Evolutionary conservation across 371 early-diverging fungal species (phyloP), one percentile per base, ranked within the genome.

Genomic region (Mucor plumbeus): DNA sequence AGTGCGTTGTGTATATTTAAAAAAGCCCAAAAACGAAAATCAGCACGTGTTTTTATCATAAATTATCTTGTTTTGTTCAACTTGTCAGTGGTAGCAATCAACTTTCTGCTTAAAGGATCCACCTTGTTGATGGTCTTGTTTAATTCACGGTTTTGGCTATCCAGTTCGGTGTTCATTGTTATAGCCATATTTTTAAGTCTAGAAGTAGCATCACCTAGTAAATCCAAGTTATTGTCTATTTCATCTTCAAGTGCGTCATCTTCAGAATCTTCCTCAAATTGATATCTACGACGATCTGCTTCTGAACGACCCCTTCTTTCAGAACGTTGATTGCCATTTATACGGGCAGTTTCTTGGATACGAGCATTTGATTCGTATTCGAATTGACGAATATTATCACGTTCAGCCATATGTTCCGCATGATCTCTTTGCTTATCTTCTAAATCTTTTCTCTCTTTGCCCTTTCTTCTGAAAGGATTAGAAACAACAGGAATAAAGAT

Each of bases 191-290:
- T 85, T 83, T 90, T 92, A 56, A 95, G 75, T 47, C 90, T 69
- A 11, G 81, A 77, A n/a, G 91, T 68, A 14, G 88, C 85, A 59
- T 72, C 75, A 38, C 89, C 82, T 38, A 95, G 77, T 65, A 87
- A 70, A 70, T 91, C 88, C 72, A 95, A 65, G 71, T 95, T 95
- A 9, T 68, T 57, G 74, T 95, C 90, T 69, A 95, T 90, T 69
- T 95, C 95, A 64, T 88, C 81, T 76, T 95, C 95, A n/a, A 87
- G 61, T 2, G 81, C 84, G 61, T 88, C 85, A 64, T 91, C 92
- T 60, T 91, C 91, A 3, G 73, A 76, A 35, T 81, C 85, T 50
- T 81, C 90, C 65, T 91, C 90, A 65, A 90, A 87, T 40, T 80
- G 81, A 63, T 91, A 91, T 58, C 84, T 80, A 7, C 81, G 76